Evolutionary conservation across 306 rosid species (phyloP).

Genomic region (Cucumis cinereus): DNA sequence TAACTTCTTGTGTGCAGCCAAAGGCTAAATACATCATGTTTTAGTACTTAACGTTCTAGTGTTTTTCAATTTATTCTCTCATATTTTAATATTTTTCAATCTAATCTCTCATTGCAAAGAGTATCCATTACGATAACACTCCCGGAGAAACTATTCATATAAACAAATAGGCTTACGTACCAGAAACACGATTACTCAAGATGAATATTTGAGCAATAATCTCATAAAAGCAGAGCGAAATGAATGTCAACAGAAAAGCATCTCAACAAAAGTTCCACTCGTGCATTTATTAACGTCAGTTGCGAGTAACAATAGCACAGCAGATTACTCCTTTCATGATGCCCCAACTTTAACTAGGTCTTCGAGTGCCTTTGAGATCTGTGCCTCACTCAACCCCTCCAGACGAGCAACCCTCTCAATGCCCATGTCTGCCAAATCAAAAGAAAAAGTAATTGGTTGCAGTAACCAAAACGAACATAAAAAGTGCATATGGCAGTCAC

Average conservation of each 20-base stretch:
- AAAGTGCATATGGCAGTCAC: not conserved
- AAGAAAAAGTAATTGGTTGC: not conserved
- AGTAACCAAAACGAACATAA: not conserved
- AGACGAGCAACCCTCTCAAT: slow-evolving; percentile 68
- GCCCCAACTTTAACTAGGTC: slow-evolving; percentile 60
- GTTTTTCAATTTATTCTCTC: no score
- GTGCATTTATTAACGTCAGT: slow-evolving; percentile 32
- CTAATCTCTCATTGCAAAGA: no score
- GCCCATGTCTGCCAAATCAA: slow-evolving; percentile 51
- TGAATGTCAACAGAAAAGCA: not conserved
- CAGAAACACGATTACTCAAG: not conserved
- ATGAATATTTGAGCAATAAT: not conserved
- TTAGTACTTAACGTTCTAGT: no score
- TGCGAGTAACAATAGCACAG: slow-evolving; percentile 8
- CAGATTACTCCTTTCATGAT: slow-evolving; percentile 41
- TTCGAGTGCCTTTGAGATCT: slow-evolving; percentile 74
- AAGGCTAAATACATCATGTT: no score
- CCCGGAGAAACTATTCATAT: not conserved
- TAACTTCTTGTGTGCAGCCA: not conserved
- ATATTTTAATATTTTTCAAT: no score
- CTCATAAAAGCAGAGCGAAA: not conserved
- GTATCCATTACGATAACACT: not conserved
- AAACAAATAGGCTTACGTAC: not conserved
- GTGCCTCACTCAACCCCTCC: slow-evolving; percentile 75
- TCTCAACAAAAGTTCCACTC: not conserved